phyloP scores from a whole-genome alignment of 2,329 filamentous ascomycete species.

The Helminthosporium solani region DNA sequence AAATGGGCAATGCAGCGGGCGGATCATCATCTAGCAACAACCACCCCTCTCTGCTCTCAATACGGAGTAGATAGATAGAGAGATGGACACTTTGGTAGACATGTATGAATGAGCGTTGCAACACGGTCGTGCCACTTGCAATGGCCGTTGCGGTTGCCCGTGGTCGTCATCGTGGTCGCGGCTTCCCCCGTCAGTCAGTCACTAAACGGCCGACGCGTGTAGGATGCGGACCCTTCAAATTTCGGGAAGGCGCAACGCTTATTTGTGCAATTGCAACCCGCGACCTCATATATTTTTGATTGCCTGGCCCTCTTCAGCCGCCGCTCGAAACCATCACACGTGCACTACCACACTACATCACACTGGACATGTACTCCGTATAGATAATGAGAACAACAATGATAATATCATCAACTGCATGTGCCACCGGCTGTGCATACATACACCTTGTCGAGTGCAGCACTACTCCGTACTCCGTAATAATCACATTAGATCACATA shows the following conservation, averaged over 20 bases:
- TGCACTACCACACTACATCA: not conserved
- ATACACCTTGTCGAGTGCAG: too few relatives aligned
- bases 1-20: not conserved
- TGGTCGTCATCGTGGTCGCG: not conserved
- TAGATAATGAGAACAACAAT: too few relatives aligned
- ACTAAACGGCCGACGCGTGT: conserved; percentile 4
- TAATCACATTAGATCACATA: too few relatives aligned
- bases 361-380: conserved; percentile 20
- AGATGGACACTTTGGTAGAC: too few relatives aligned
- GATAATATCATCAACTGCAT: too few relatives aligned
- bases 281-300: conserved; percentile 7
- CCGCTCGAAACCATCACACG: not conserved
- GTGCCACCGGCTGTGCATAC: too few relatives aligned
- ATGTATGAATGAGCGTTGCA: too few relatives aligned
- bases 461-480: too few relatives aligned
- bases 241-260: conserved; percentile 19
- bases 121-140: not conserved
- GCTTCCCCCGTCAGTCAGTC: not conserved
- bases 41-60: too few relatives aligned
- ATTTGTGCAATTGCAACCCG: conserved; percentile 17
- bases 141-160: not conserved
- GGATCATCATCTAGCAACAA: not conserved
- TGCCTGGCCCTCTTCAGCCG: conserved; percentile 8
- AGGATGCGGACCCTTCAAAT: conserved; percentile 10
- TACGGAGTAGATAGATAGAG: too few relatives aligned